These are phyloP conservation scores for Suillus sp. DNA, from an alignment of 768 basidiomycete genomes.

Conservation along the genomic window DNA sequence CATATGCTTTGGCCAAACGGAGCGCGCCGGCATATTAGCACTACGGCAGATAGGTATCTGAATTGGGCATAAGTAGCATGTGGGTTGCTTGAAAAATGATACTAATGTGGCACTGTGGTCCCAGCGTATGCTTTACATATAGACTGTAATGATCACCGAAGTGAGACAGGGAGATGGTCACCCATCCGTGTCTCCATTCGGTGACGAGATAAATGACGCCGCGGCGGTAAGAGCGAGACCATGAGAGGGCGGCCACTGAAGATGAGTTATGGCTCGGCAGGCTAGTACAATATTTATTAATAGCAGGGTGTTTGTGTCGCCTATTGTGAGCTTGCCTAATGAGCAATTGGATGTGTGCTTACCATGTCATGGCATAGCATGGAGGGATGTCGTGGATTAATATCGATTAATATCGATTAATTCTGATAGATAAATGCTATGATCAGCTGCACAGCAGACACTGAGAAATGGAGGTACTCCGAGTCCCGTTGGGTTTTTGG, in stretches of 20 bases:
- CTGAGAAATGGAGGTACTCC: not conserved
- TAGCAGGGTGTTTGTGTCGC: not conserved
- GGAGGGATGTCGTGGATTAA: no score
- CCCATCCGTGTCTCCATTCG: not conserved
- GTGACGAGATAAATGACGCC: not conserved
- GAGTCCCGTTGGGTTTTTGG: not conserved
- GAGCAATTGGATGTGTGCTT: not conserved
- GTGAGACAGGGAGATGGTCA: not conserved
- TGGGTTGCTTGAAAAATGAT: not conserved
- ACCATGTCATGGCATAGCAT: not conserved
- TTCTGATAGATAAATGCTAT: not conserved
- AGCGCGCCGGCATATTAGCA: not conserved
- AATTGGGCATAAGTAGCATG: not conserved
- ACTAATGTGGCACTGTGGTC: not conserved
- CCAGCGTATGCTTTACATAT: not conserved
- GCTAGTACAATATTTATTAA: not conserved
- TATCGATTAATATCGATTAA: no score
- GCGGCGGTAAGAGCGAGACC: not conserved
- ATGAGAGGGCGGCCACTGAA: not conserved
- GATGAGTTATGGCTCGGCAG: not conserved
- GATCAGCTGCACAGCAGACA: not conserved
- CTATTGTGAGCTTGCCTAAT: not conserved
- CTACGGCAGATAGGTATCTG: not conserved
- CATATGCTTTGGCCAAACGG: not conserved
- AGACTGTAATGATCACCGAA: not conserved